Evolutionary conservation across 2,329 filamentous ascomycete genomes (phyloP), one percentile per base, ranked within the genome.

Genomic region (Microcyclospora pomicola): DNA sequence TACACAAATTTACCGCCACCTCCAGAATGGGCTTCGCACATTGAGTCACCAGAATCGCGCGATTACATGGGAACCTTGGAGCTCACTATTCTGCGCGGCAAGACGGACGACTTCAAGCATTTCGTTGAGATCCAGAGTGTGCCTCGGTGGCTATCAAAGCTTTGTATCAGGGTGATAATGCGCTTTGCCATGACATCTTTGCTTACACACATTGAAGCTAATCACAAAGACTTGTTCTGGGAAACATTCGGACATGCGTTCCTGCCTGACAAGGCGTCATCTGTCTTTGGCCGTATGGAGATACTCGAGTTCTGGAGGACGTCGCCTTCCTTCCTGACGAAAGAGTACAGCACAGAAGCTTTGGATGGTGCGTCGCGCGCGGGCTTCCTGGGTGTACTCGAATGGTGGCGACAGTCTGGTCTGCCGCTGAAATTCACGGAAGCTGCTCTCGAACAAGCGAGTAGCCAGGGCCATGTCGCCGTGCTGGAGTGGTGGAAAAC

Each of bases 401-500:
- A 94, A 52, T 93, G 85, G 82, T 96, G 88, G 88, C 81, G 82
- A 56, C 72, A 80, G 15, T 84, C 80, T 0, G 82, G 81, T 1
- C 68, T 95, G 2, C 75, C 79, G 2, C 68, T 95, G 14, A 80
- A 83, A 48, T 94, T 91, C 59, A 93, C 82, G 9, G 85, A 94
- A 56, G 72, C 77, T 5, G 84, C 88, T 0, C 72, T 96, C 13
- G 88, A 95, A 59, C 81, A 87, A 52, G 87, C 88, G 24, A 88
- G 81, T 41, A 78, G 78, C 3, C 80, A 84, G 52, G 86, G 87
- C 6, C 82, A 91, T 47, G 69, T 94, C n/a, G 66, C 76, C 6
- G 85, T 95, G 1, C 71, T 96, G 1, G 80, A 92, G 50, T 96
- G 88, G 88, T 96, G 88, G 88, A 82, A 83, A 49, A 79, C 51